Conservation (phyloP, 352 stramenopile genomes). For the Globisporangium recalcitrans region DNA sequence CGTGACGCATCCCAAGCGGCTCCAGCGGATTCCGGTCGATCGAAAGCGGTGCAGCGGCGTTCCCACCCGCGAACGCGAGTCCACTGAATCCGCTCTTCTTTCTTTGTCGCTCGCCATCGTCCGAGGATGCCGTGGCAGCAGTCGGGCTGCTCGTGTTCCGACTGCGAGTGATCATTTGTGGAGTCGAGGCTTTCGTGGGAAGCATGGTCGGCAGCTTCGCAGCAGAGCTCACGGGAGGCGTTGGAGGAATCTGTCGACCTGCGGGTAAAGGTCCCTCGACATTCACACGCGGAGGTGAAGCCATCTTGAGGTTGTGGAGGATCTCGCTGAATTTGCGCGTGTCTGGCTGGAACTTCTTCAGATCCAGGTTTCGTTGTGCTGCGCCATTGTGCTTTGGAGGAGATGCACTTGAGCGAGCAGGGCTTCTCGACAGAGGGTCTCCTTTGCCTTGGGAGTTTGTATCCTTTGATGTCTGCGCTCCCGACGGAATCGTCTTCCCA, state of each 20-base stretch:
- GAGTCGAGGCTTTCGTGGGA: conserved; percentile 11
- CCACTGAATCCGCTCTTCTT: conserved; percentile 6
- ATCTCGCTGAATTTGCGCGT: conserved; percentile 75
- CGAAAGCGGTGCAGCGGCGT: conserved; percentile 20
- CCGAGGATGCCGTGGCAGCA: not conserved
- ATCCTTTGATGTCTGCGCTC: not conserved
- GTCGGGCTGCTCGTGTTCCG: not conserved
- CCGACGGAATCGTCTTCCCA: conserved; percentile 1
- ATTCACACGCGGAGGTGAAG: conserved; percentile 32
- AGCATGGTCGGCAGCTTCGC: conserved; percentile 15
- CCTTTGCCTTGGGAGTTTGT: conserved; percentile 3
- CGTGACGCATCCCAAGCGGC: conserved; percentile 42
- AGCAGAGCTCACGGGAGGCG: conserved; percentile 20
- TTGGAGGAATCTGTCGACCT: conserved; percentile 20
- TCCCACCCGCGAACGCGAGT: conserved; percentile 14
- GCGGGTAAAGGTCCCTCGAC: conserved; percentile 9
- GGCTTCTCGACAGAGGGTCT: conserved; percentile 8
- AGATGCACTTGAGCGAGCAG: conserved; percentile 3
- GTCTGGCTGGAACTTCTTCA: conserved; percentile 73
- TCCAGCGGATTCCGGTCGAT: conserved; percentile 22
- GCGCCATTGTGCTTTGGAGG: conserved; percentile 11
- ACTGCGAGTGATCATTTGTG: conserved; percentile 9
- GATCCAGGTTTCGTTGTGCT: conserved; percentile 40
- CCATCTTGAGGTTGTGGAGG: conserved; percentile 61
- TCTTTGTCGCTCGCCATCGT: not conserved